Evolutionary conservation across 2,329 filamentous ascomycete species (phyloP), one percentile per base, ranked within the genome.

Genomic region (Septoria petroselini): DNA sequence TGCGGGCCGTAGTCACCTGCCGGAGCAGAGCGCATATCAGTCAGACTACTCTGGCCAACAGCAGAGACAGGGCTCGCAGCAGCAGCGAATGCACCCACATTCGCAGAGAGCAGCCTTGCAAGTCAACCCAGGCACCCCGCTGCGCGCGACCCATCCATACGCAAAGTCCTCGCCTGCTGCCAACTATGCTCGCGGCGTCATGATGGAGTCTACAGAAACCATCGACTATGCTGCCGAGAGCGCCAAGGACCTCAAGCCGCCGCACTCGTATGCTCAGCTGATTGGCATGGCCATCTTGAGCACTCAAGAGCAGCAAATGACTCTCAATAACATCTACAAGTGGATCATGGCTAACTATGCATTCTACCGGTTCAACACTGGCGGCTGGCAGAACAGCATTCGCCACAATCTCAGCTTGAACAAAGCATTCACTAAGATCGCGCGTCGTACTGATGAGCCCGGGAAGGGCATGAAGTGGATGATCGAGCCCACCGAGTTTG

Each of bases 391-490:
- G 82, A 98, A 98, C 68, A 96, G 90, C 0, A 98, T 98, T 59
- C 85, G 93, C 9, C 93, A 98, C 68, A 98, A 98, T 62, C 71
- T 98, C 11, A 97, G 93, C 1, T 73, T 98, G 34, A 97, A 95
- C 69, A 95, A 96, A 67, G 83, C 86, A 0, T 98, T 98, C 64
- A 84, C 90, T 61, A 98, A 98, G 69, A 86, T 95, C 7, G 87
- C 93, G 2, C 84, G 93, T 39, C 85, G 88, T 12, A 95, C 90
- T 0, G 89, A 97, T 61, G 93, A 98, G 67, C 93, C 93, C 17
- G 93, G 93, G 9, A 98, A 98, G 68, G 93, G 93, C 21, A 97
- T 96, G 90, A 97, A 97, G 68, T 98, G 93, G 93, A 88, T 91
- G 70, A 91, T 98, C 64, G 83, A 88, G 3, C 79, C 87, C 1